phyloP scores from a whole-genome alignment of 345 rosid genomes.

The Aurinia saxatilis region DNA sequence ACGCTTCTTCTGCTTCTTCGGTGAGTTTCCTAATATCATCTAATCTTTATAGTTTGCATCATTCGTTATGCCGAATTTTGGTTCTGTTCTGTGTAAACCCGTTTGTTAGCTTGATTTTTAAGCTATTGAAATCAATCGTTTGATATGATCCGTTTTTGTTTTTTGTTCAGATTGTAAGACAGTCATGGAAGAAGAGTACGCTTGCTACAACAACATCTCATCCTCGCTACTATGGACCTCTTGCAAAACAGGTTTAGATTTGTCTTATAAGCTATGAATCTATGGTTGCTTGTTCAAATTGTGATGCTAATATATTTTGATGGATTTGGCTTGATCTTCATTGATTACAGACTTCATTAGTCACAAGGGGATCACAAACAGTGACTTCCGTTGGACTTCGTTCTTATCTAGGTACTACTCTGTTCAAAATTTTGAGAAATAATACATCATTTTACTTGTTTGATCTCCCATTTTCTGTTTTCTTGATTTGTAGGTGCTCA shows the following conservation, averaged over 20 bases:
- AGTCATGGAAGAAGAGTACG: conserved; percentile 14
- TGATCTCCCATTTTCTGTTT: background rate
- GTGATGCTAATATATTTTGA: too few species aligned
- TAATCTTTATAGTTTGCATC: too few species aligned
- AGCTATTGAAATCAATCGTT: background rate
- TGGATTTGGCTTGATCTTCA: background rate
- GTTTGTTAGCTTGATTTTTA: background rate
- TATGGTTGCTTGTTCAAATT: background rate
- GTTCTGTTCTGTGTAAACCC: background rate
- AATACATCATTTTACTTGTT: background rate
- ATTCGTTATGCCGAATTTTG: background rate
- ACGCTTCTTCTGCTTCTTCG: too few species aligned
- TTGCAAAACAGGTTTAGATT: conserved; percentile 12
- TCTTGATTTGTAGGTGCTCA: conserved; percentile 1
- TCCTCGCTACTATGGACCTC: conserved; percentile 16
- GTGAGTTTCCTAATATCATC: conserved; percentile 5
- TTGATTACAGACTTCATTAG: conserved; percentile 23
- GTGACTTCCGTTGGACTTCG: background rate
- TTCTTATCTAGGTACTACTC: conserved; percentile 23
- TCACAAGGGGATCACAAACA: conserved; percentile 17
- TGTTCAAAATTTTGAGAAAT: background rate
- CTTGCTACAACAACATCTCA: background rate
- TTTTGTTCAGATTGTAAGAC: conserved; percentile 14
- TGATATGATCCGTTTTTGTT: background rate
- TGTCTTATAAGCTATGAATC: background rate